Evolutionary conservation across 1,139 yeast genomes (phyloP), one percentile per base, ranked within the genome.

Genomic region (Candida sp.): DNA sequence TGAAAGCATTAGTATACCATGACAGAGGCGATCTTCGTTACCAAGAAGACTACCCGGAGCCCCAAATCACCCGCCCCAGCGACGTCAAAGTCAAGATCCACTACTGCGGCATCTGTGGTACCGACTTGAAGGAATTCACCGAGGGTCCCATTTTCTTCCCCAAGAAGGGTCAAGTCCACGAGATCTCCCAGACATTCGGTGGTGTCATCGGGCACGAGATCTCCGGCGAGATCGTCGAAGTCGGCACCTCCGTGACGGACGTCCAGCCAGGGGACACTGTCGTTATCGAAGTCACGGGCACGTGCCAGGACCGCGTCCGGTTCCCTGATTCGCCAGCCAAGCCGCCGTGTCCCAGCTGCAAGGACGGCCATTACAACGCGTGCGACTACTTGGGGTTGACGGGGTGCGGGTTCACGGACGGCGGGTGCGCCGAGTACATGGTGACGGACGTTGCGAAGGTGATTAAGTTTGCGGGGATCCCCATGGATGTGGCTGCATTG

Each of bases 81-180:
- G 86, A 83, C 53, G 81, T 84, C 22, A 73, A 81, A 46, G 59
- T 83, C 28, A 79, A 78, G 54, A 71, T 83, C 7, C 74, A 78
- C 7, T 83, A 71, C 67, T 80, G 85, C 58, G 88, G 88, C 30
- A 83, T 81, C 44, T 81, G 88, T 62, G 87, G 88, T 26, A 70
- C 84, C 0, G 88, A 84, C 61, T 61, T 84, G 27, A 84, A 82
- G 56, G 86, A 82, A 58, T 81, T 69, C 54, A 65, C 70, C 39
- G 81, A 77, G 31, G 85, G 83, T 1, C 84, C 86, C 3, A 77
- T 78, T 48, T 82, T 82, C 58, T 81, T 81, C 50, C 46, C 46
- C 9, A 28, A 27, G 5, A 56, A 56, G 33, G 50, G 59, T n/a
- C 62, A 59, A 22, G 49, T 53, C 7, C 60, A 63, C 48, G 58